Evolutionary conservation across 2,329 filamentous ascomycete species (phyloP).

Genomic region (Huntiella savannae): DNA sequence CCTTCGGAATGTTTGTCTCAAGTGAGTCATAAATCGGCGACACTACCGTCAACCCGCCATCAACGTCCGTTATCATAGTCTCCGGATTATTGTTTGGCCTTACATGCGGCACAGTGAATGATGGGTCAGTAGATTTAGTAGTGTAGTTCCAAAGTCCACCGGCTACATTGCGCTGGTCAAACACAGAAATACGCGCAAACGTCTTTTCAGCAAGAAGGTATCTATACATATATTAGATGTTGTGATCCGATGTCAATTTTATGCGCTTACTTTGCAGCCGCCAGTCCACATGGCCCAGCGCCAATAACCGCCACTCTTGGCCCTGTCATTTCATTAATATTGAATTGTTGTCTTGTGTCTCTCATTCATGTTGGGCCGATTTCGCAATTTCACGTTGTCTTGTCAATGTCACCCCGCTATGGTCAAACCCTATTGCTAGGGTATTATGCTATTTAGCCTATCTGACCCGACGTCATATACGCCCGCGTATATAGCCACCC

Average conservation of each 20-base stretch:
- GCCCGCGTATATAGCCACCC: neutral
- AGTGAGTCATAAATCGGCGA: conserved; percentile 6
- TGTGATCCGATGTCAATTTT: conserved; percentile 34
- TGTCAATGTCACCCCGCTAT: too few relatives aligned
- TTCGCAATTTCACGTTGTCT: too few relatives aligned
- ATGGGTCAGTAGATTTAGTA: neutral
- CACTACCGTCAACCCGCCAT: neutral
- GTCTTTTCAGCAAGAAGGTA: conserved; percentile 31
- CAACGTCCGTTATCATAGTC: neutral
- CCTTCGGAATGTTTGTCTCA: conserved; percentile 6
- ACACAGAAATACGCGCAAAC: conserved; percentile 41
- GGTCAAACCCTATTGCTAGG: too few relatives aligned
- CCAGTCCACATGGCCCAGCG: conserved; percentile 34
- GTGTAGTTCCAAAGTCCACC: conserved; percentile 36
- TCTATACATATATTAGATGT: conserved; percentile 24
- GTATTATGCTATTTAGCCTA: too few relatives aligned
- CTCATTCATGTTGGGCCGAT: too few relatives aligned
- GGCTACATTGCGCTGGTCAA: conserved; percentile 38
- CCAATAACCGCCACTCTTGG: conserved; percentile 46
- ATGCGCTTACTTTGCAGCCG: conserved; percentile 4
- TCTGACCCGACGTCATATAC: too few relatives aligned
- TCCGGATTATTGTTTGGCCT: neutral
- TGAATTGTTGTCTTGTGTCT: too few relatives aligned
- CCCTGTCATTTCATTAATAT: neutral
- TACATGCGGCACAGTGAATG: conserved; percentile 1